Base-by-base conservation (phyloP, 495 filamentous ascomycete species). In the Jackrogersella multiformis region DNA sequence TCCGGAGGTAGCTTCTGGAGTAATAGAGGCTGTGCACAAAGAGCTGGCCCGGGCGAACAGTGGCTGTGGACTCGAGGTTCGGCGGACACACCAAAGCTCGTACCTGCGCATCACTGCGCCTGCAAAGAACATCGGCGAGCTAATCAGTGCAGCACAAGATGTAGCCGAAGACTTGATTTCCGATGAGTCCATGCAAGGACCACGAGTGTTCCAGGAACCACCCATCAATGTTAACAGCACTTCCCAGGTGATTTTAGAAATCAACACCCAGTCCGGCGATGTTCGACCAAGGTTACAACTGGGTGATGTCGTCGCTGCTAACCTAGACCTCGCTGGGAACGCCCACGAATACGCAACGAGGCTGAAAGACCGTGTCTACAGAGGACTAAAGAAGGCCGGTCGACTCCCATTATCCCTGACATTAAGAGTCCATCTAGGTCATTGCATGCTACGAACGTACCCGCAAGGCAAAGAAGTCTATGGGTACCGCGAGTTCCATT, bases 391-490 rank as follows among this genome's bases (percentile, higher is more conserved):
- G 34, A 67, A 59, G 26, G 66, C 77, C 10, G 61, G 71, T 15
- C 48, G 59, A 46, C 35, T 75, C 23, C 66, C 69, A 6, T 26
- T 77, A 13, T 72, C 79, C 30, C 69, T 87, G 32, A 76, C 78
- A 1, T 80, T 92, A 82, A 80, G 84, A 18, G 78, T 89, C 2
- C 77, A 82, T 30, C 82, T 91, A 41, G 89, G 89, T 0, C 75
- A 78, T 0, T 78, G 87, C 24, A 64, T 81, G 6, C 74, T 91
- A 12, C 73, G 75, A 7, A 64, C 74, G 12, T 89, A 82, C 35
- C 74, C 74, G 10, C 74, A 76, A 18, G 76, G 63, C 10, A 75
- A 76, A 30, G 6, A 38, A 0, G 63, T 69, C 6, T 83, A 84
- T 52, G 69, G 69, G 0, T 81, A 85, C 36, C 69, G 78, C 5